A percentile compares a stretch with the other conserved stretches of the same genome.
Evolutionary conservation across 31 red algal genomes (phyloP).

Genomic region (Asparagopsis taxiformis): DNA sequence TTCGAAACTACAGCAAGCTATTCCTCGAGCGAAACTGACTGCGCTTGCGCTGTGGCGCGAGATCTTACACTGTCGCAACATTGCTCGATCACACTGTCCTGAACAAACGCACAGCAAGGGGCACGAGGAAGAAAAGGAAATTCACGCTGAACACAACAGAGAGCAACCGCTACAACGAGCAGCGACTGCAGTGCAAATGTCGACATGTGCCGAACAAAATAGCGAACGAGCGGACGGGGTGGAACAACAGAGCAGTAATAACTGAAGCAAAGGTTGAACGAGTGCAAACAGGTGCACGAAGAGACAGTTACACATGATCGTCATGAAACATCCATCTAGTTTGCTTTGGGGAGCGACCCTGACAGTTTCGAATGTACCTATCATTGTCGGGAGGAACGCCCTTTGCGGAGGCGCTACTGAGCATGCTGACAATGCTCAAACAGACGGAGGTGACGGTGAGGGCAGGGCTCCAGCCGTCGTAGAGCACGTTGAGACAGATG

Average conservation of each 20-base stretch:
- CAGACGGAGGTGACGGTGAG: constrained; percentile 97
- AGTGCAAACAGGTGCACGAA: background rate
- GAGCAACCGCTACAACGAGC: no score
- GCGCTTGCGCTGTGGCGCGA: no score
- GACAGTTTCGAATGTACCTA: constrained; percentile 93
- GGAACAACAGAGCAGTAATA: background rate
- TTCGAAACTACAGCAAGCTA: no score
- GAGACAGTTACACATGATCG: constrained; percentile 75
- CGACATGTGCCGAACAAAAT: no score
- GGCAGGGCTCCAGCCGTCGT: constrained; percentile 97
- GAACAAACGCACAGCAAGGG: no score
- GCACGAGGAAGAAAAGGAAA: no score
- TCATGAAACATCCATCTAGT: constrained; percentile 99
- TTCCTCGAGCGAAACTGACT: no score
- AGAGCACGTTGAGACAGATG: constrained; percentile 95
- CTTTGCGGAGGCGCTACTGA: constrained; percentile 98
- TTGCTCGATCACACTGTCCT: no score
- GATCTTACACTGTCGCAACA: no score
- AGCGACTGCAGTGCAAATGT: no score
- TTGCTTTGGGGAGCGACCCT: constrained; percentile 90
- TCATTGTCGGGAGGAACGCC: constrained; percentile 96
- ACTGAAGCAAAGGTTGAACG: background rate
- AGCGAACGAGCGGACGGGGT: background rate
- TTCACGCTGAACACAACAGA: no score
- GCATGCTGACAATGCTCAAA: constrained; percentile 95